Conservation (phyloP, 2,329 filamentous ascomycete genomes). For the Ascochyta fabae region DNA sequence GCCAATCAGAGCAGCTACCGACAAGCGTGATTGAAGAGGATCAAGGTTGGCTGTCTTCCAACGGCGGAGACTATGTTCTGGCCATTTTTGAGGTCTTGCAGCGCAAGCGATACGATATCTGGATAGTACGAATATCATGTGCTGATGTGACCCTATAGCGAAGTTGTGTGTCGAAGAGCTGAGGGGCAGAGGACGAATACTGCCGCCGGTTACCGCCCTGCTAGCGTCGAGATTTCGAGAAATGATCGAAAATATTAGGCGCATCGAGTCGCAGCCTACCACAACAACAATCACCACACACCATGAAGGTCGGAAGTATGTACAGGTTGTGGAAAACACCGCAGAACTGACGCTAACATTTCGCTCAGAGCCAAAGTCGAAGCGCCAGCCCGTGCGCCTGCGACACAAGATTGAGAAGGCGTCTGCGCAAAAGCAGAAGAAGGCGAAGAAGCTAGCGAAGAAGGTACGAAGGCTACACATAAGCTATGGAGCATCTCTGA, state of each 20-base stretch:
- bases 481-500: conserved; percentile 23
- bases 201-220: not conserved
- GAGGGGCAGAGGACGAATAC: not conserved
- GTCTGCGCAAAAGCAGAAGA: conserved; percentile 87
- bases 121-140: not conserved
- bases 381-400: conserved; percentile 86
- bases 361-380: conserved; percentile 83
- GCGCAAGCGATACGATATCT: not conserved
- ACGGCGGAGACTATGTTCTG: not conserved
- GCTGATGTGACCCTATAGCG: not conserved
- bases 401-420: conserved; percentile 97
- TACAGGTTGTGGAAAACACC: not conserved
- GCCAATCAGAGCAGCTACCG: conserved; percentile 11
- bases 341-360: conserved; percentile 9
- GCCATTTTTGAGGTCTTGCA: not conserved
- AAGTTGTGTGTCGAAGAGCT: not conserved
- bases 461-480: conserved; percentile 58
- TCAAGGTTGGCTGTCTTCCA: not conserved
- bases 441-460: conserved; percentile 86
- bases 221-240: conserved; percentile 21
- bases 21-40: conserved; percentile 1
- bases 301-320: conserved; percentile 55
- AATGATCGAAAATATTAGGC: conserved; percentile 36
- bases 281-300: conserved; percentile 22
- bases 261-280: conserved; percentile 20